A percentile compares a stretch with the other conserved stretches of the same genome.
Conservation (phyloP, 352 stramenopile species). For the Stephanocyclus meneghinianus region DNA sequence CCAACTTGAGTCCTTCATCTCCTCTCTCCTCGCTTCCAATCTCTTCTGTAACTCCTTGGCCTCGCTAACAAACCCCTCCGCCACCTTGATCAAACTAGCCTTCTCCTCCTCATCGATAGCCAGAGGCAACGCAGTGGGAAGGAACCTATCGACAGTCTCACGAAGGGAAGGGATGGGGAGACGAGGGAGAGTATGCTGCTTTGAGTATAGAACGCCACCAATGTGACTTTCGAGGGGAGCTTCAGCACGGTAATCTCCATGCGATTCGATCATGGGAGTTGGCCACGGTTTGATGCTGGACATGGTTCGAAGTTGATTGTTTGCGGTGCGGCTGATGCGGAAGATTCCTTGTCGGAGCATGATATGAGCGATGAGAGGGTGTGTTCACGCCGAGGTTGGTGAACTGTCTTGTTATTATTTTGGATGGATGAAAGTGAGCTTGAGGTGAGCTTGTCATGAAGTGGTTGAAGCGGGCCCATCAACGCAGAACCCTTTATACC, state of each 20-base stretch:
- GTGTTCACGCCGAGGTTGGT: not conserved
- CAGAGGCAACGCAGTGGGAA: slow-evolving; percentile 90
- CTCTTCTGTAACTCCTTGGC: slow-evolving; percentile 82
- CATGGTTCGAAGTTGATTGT: slow-evolving; percentile 36
- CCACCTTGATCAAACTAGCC: slow-evolving; percentile 85
- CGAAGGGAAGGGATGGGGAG: slow-evolving; percentile 89
- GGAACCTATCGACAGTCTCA: slow-evolving; percentile 89
- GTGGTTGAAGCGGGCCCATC: not conserved
- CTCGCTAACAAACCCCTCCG: slow-evolving; percentile 87
- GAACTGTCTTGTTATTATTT: not conserved
- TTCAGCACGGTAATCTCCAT: slow-evolving; percentile 60
- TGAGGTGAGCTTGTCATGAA: not conserved
- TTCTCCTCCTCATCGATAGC: slow-evolving; percentile 87
- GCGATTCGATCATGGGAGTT: slow-evolving; percentile 48
- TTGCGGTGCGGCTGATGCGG: slow-evolving; percentile 17
- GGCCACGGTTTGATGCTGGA: slow-evolving; percentile 57
- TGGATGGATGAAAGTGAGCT: not conserved
- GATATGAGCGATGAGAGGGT: slow-evolving; percentile 1
- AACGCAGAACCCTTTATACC: too few species aligned
- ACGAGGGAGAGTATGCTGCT: slow-evolving; percentile 88
- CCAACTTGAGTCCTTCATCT: slow-evolving; percentile 80
- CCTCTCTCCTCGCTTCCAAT: slow-evolving; percentile 57
- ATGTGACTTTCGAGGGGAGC: slow-evolving; percentile 61
- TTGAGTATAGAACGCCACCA: slow-evolving; percentile 75
- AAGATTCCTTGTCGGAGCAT: slow-evolving; percentile 44